Percentiles rank a stretch among this genome's conserved stretches.
Conservation (phyloP, 2,329 filamentous ascomycete species). For the Exophiala sp. region DNA sequence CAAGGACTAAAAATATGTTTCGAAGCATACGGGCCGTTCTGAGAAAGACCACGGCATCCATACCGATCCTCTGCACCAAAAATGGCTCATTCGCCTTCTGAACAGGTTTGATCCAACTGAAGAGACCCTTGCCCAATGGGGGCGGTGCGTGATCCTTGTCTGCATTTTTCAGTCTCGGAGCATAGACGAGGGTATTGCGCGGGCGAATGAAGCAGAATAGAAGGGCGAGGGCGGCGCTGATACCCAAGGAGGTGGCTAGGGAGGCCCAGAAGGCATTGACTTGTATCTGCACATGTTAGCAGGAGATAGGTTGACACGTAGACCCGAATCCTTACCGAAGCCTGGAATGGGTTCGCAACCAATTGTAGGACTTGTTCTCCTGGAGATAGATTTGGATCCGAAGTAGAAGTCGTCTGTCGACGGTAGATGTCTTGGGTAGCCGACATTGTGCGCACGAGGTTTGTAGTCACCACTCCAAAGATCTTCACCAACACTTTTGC, state of each 20-base stretch:
- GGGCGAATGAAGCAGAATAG: slow-evolving; percentile 86
- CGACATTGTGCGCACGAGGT: slow-evolving; percentile 16
- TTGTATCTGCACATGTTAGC: slow-evolving; percentile 45
- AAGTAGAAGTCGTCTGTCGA: slow-evolving; percentile 13
- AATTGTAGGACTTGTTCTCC: slow-evolving; percentile 42
- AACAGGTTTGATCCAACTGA: slow-evolving; percentile 80
- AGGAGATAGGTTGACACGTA: neutral
- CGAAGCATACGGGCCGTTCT: slow-evolving; percentile 87
- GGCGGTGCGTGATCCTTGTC: slow-evolving; percentile 88
- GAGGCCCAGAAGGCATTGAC: slow-evolving; percentile 70
- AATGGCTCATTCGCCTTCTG: slow-evolving; percentile 73
- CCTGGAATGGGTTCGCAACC: slow-evolving; percentile 45
- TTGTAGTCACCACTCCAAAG: slow-evolving; percentile 2
- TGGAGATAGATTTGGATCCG: slow-evolving; percentile 15
- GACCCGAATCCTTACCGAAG: slow-evolving; percentile 34
- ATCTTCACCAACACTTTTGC: neutral
- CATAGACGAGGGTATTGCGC: slow-evolving; percentile 88
- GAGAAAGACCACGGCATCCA: slow-evolving; percentile 89
- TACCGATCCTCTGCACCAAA: slow-evolving; percentile 74
- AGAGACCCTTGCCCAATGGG: slow-evolving; percentile 77
- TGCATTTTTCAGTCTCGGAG: slow-evolving; percentile 87
- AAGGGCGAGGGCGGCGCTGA: slow-evolving; percentile 70
- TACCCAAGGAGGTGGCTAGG: slow-evolving; percentile 71
- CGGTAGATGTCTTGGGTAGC: slow-evolving; percentile 6
- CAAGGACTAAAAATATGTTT: slow-evolving; percentile 76